These are phyloP conservation scores for Hyaloscypha variabilis DNA, from an alignment of 495 filamentous ascomycete genomes.

Conservation along the genomic window DNA sequence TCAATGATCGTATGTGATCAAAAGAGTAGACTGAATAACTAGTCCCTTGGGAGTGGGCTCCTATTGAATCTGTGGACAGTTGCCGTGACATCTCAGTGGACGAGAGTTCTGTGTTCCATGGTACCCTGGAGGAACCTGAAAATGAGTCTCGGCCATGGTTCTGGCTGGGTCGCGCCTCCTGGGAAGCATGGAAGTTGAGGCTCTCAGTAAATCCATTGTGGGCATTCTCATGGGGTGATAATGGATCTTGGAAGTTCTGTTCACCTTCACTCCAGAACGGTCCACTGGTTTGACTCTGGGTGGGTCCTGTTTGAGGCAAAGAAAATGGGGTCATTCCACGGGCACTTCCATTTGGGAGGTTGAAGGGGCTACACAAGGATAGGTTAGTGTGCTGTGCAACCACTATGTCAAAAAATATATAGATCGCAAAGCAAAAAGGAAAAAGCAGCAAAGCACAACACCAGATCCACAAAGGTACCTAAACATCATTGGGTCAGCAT, in stretches of 20 bases:
- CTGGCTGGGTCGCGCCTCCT: conserved; percentile 17
- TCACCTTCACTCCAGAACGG: conserved; percentile 33
- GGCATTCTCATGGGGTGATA: conserved; percentile 23
- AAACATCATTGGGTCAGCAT: conserved; percentile 19
- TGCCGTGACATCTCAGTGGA: conserved; percentile 27
- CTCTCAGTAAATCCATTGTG: conserved; percentile 26
- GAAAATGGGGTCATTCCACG: conserved; percentile 29
- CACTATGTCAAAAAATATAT: conserved; percentile 19
- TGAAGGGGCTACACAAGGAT: conserved; percentile 29
- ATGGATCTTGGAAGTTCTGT: conserved; percentile 32
- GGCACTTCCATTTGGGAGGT: conserved; percentile 19
- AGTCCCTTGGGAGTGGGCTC: conserved; percentile 28
- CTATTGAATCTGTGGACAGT: conserved; percentile 29
- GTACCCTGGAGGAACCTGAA: conserved; percentile 13
- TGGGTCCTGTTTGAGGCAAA: conserved; percentile 33
- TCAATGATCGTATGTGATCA: conserved; percentile 27
- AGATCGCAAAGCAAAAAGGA: conserved; percentile 19
- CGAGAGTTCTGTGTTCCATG: conserved; percentile 23
- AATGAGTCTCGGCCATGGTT: conserved; percentile 11
- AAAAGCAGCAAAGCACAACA: conserved; percentile 17
- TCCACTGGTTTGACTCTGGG: conserved; percentile 29
- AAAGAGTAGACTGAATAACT: conserved; percentile 15
- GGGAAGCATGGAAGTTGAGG: conserved; percentile 10
- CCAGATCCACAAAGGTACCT: conserved; percentile 13
- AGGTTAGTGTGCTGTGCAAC: conserved; percentile 32